phyloP scores from a whole-genome alignment of 345 rosid genomes.

The Euclidium syriacum region DNA sequence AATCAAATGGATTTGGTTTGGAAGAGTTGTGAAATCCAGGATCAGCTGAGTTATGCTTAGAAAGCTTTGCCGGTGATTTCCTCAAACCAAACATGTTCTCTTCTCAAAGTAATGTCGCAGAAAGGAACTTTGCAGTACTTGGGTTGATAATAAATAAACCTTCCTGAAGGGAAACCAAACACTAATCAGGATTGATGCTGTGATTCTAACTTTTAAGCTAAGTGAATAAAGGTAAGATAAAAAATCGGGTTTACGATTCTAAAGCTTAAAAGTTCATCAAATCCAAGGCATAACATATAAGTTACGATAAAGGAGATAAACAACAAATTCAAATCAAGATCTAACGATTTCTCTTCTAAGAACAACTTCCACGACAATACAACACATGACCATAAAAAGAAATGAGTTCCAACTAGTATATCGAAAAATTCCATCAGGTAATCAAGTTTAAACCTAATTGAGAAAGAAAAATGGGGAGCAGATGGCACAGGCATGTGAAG shows the following conservation, averaged over 20 bases:
- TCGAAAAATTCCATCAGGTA: not conserved
- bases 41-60: conserved; percentile 51
- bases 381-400: not conserved
- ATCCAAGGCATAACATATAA: not conserved
- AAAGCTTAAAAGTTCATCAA: not conserved
- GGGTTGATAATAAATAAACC: conserved; percentile 20
- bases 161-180: conserved; percentile 30
- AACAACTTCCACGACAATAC: not conserved
- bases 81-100: conserved; percentile 58
- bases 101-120: not conserved
- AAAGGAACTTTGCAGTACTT: not conserved
- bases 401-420: not conserved
- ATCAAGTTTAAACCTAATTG: not conserved
- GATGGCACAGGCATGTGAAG: not conserved
- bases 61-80: conserved; percentile 58
- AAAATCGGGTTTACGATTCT: not conserved
- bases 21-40: conserved; percentile 37
- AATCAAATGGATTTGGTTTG: conserved; percentile 72
- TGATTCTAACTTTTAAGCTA: conserved; percentile 24
- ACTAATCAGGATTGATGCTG: not conserved
- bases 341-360: not conserved
- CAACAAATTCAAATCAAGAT: not conserved
- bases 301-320: not conserved
- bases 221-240: not conserved
- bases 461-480: not conserved